These are phyloP conservation scores for Candida boleticola DNA, from an alignment of 805 yeast genomes.

Conservation along the genomic window DNA sequence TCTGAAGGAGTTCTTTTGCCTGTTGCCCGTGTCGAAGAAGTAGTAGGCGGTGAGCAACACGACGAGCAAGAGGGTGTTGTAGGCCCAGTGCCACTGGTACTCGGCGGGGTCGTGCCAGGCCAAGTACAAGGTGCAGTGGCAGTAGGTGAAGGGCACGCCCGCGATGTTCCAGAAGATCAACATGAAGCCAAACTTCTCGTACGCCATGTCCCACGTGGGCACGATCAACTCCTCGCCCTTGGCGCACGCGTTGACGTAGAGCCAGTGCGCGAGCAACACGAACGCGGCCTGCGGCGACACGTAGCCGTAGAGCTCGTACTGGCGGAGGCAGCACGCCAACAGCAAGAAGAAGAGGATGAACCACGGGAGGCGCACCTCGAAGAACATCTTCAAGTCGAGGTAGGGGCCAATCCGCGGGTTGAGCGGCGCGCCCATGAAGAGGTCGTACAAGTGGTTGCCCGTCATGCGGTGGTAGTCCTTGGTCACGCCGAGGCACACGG, in stretches of 20 bases:
- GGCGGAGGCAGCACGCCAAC: constrained; percentile 71
- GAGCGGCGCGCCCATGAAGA: constrained; percentile 96
- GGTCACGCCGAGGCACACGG: constrained; percentile 60
- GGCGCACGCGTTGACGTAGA: constrained; percentile 94
- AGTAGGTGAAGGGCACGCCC: constrained; percentile 97
- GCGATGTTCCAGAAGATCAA: constrained; percentile 98
- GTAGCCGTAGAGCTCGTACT: constrained; percentile 76
- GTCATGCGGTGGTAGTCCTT: constrained; percentile 88
- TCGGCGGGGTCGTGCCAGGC: constrained; percentile 81
- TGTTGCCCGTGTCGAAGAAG: constrained; percentile 92
- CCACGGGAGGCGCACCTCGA: constrained; percentile 98
- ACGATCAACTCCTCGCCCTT: constrained; percentile 97
- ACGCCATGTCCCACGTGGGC: constrained; percentile 99
- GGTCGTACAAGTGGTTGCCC: constrained; percentile 85
- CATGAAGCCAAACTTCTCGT: constrained; percentile 99
- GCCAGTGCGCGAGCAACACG: constrained; percentile 82
- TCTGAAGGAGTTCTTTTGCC: constrained; percentile 92
- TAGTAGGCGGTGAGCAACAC: constrained; percentile 72
- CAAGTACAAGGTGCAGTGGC: constrained; percentile 86
- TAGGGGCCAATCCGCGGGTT: constrained; percentile 92
- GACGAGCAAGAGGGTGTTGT: constrained; percentile 56
- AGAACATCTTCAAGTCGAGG: constrained; percentile 89
- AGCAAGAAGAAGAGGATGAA: constrained; percentile 79
- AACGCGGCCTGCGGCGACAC: constrained; percentile 74
- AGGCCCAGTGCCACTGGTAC: constrained; percentile 67